Base-by-base conservation (phyloP, 2,329 filamentous ascomycete species). In the Clonostachys rosea region DNA sequence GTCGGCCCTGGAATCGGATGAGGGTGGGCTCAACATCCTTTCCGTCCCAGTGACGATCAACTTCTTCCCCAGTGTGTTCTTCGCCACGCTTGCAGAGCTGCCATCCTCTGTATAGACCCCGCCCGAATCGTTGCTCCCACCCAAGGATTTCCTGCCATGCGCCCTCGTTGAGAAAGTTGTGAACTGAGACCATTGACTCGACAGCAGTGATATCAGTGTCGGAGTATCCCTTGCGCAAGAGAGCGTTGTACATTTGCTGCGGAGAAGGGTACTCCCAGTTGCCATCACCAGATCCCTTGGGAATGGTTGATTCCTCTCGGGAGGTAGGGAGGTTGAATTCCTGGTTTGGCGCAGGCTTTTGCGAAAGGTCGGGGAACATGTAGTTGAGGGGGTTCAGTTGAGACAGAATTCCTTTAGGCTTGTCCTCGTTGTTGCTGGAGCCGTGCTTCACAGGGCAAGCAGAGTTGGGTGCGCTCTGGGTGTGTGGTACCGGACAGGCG, bases 231-330 rank as follows among this genome's bases (percentile, higher is more conserved):
- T 99, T 99, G 53, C 94, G 86, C 51, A 97, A 73, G 70, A 99
- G 86, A 8, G 94, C 94, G 61, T 99, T 97, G 76, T 97, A 99
- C 94, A 99, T 99, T 69, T 99, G 94, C 71, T 99, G 94, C 1
- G 94, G 92, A 0, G 91, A 96, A 0, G 94, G 94, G 63, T 99
- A 99, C 68, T 97, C 94, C 94, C 94, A 99, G 59, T 89, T 95
- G 42, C 84, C 81, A 45, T 84, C 78, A 43, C 82, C 79, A 50
- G 87, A 83, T 59, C 88, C 89, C 56, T 87, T 87, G n/a, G 94
- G 94, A 56, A 99, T 99, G 1, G 91, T 91, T 1, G 89, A 95
- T 33, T 79, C 71, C 66, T 96, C 91, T 56, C 94, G 87, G 7
- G 84, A 79, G 3, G 91, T 87, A 1, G 91, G 88, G 1, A 99